phyloP scores from a whole-genome alignment of 176 grass and related monocot species.

The Musa beccarii region DNA sequence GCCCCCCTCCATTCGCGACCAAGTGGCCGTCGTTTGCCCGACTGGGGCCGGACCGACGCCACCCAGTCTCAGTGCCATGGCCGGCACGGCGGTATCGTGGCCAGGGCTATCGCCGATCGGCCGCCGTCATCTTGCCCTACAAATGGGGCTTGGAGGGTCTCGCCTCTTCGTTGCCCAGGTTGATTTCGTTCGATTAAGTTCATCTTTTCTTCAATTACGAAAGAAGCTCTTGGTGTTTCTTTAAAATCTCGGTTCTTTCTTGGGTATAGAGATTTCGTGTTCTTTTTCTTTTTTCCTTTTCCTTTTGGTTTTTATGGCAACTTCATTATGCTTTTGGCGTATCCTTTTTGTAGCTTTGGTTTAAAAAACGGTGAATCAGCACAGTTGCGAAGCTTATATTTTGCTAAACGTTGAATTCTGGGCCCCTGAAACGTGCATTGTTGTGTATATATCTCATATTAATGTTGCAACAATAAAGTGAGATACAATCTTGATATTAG shows the following conservation, averaged over 20 bases:
- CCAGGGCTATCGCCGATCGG: constrained; percentile 3
- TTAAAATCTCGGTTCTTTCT: not conserved
- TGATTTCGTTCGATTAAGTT: not conserved
- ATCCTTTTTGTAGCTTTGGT: not conserved
- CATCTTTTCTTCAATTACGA: not conserved
- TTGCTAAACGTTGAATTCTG: too few relatives aligned
- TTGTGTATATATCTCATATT: too few relatives aligned
- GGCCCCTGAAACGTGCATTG: too few relatives aligned
- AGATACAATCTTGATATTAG: too few relatives aligned
- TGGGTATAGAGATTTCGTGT: not conserved
- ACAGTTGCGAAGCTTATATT: not conserved
- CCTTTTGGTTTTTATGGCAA: too few relatives aligned
- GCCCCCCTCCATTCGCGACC: constrained; percentile 3
- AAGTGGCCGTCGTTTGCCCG: constrained; percentile 51
- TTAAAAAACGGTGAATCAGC: not conserved
- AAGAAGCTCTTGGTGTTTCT: not conserved
- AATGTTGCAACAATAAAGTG: too few relatives aligned
- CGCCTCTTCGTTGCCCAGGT: not conserved
- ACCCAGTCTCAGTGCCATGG: not conserved
- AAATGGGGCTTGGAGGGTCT: not conserved
- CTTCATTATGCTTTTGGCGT: not conserved
- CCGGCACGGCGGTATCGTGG: not conserved
- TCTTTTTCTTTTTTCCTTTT: too few relatives aligned
- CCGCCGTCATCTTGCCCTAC: constrained; percentile 23
- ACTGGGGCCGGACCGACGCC: constrained; percentile 29